These are phyloP conservation scores for Komagataella mondaviorum DNA, from an alignment of 805 yeast species.

Conservation along the genomic window DNA sequence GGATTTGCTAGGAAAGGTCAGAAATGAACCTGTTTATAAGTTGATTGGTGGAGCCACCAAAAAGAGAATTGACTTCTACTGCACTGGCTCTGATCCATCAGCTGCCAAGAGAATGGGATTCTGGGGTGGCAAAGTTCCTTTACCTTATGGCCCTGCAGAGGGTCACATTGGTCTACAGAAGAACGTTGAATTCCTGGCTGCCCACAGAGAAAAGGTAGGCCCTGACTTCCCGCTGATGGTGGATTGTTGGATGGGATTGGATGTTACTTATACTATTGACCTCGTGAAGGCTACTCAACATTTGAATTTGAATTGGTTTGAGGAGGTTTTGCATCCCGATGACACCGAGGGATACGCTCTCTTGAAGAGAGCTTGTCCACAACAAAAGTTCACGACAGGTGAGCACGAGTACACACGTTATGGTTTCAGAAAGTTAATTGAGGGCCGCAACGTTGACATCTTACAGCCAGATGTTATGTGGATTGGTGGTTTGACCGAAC, in stretches of 20 bases:
- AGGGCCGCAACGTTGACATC: slow-evolving; percentile 32
- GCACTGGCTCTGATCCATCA: slow-evolving; percentile 33
- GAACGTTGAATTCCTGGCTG: slow-evolving; percentile 28
- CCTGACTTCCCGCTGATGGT: slow-evolving; percentile 41
- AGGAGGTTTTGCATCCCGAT: slow-evolving; percentile 37
- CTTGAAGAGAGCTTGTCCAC: slow-evolving; percentile 31
- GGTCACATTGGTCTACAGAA: slow-evolving; percentile 31
- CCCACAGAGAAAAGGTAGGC: slow-evolving; percentile 31
- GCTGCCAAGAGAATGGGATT: slow-evolving; percentile 37
- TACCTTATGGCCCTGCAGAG: slow-evolving; percentile 37
- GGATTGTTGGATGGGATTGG: slow-evolving; percentile 38
- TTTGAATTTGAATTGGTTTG: slow-evolving; percentile 38
- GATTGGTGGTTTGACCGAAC: slow-evolving; percentile 39
- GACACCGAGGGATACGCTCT: slow-evolving; percentile 33
- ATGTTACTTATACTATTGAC: slow-evolving; percentile 32
- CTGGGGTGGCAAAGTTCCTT: slow-evolving; percentile 40
- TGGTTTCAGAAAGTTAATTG: slow-evolving; percentile 36
- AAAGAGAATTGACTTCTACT: slow-evolving; percentile 30
- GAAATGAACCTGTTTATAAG: slow-evolving; percentile 37
- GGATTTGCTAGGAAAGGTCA: slow-evolving; percentile 35
- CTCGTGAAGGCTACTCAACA: slow-evolving; percentile 28
- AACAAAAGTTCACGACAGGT: slow-evolving; percentile 36
- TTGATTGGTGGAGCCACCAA: slow-evolving; percentile 37
- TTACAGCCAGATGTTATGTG: slow-evolving; percentile 41
- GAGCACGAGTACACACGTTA: slow-evolving; percentile 39